phyloP scores from a whole-genome alignment of 2,329 filamentous ascomycete genomes.

The Xylariaceae sp. region DNA sequence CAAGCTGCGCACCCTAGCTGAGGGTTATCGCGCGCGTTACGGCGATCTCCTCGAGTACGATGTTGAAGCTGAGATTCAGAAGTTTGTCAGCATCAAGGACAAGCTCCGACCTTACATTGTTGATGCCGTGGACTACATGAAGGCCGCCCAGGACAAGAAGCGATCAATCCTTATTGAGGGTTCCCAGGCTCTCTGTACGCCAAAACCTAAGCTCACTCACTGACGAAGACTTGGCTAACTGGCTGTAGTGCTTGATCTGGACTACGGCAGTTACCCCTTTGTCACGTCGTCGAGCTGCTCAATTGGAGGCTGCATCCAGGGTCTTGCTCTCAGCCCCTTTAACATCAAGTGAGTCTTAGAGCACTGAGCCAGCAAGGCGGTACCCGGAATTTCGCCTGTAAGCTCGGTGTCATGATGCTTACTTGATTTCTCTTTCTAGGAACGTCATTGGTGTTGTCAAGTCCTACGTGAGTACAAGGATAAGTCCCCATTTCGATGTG shows the following conservation, averaged over 20 bases:
- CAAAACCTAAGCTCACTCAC: background rate
- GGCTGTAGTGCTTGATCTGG: conserved; percentile 48
- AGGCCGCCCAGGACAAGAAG: conserved; percentile 53
- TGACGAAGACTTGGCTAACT: background rate
- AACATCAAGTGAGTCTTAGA: conserved; percentile 42
- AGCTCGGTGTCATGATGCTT: background rate
- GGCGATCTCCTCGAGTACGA: conserved; percentile 61
- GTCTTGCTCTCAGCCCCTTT: conserved; percentile 46
- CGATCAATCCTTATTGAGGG: conserved; percentile 63
- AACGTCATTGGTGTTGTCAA: conserved; percentile 50
- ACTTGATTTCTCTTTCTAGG: conserved; percentile 1
- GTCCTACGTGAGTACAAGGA: conserved; percentile 37
- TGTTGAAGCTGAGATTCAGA: conserved; percentile 61
- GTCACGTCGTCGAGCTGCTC: conserved; percentile 53
- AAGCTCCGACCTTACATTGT: conserved; percentile 57
- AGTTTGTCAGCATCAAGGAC: conserved; percentile 54
- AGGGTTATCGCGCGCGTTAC: conserved; percentile 60
- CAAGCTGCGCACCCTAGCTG: conserved; percentile 56
- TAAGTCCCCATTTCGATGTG: background rate
- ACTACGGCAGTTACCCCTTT: conserved; percentile 47
- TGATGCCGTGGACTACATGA: conserved; percentile 62
- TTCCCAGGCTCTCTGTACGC: conserved; percentile 46
- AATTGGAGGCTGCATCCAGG: conserved; percentile 50
- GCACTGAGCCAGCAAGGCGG: background rate
- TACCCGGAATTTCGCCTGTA: background rate